Evolutionary conservation across 2,329 filamentous ascomycete species (phyloP), one percentile per base, ranked within the genome.

Genomic region (Metarhizium guizhouense): DNA sequence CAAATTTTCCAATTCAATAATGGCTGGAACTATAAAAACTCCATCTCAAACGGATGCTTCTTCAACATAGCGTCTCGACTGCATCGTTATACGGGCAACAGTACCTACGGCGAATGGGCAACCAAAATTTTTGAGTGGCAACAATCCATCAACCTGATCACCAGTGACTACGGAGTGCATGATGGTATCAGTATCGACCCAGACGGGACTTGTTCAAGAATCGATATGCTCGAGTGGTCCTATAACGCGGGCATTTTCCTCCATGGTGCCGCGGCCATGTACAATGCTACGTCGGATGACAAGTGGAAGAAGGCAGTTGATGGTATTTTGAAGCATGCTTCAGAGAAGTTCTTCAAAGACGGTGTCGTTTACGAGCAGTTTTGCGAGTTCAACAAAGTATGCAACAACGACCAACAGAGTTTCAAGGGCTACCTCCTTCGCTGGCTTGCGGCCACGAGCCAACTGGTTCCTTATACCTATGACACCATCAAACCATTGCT

Each of bases 1-100:
- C 90, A 95, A 72, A 87, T 95, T 58, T 92, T 86, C 72, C 77
- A 82, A 13, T 88, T 85, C 72, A 91, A 91, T 72, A 81, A 77
- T 56, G 89, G 89, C 52, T 85, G 75, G 71, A 75, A 81, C 68
- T 86, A 86, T 73, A 86, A 87, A 65, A 87, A 87, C 70, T 77
- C 80, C 25, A 85, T 87, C 61, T 82, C 82, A 50, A 87, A 87
- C 71, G 84, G 84, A 6, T 84, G 82, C 69, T 86, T 87, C 70
- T 86, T 87, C 72, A 85, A 87, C 67, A 67, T 87, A 29, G 84
- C 81, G 25, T 78, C 89, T 7, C 84, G 90, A 16, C 77, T 95
- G 6, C 87, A 87, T 0, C 78, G 85, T 13, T 94, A 89, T 72
- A 95, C 90, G 0, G 82, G 83, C 51, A 94, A 95, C 70, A 65